These are phyloP conservation scores for Ceriops tagal DNA, from an alignment of 345 rosid species.

Conservation along the genomic window DNA sequence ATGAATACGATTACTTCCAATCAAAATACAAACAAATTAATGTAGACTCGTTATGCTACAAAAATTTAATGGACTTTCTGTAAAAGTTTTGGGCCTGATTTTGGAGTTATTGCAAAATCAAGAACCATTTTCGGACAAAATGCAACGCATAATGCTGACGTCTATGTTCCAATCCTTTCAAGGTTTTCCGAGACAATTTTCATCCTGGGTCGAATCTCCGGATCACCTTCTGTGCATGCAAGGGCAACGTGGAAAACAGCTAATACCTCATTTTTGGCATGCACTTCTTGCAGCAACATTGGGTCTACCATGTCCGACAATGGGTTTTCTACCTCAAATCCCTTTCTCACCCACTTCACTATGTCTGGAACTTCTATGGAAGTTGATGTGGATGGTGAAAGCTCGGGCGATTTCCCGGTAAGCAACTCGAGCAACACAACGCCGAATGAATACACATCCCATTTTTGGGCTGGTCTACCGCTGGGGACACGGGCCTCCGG, in stretches of 20 bases:
- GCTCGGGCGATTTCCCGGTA: slow-evolving; percentile 87
- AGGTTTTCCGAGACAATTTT: slow-evolving; percentile 82
- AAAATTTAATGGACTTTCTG: slow-evolving; percentile 7
- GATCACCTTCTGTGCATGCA: slow-evolving; percentile 80
- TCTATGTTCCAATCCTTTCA: slow-evolving; percentile 58
- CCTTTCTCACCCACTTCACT: slow-evolving; percentile 90
- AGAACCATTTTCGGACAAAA: neutral
- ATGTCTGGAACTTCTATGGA: slow-evolving; percentile 70
- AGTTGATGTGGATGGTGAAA: slow-evolving; percentile 62
- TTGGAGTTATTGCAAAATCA: neutral
- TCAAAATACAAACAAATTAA: neutral
- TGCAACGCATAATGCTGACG: neutral
- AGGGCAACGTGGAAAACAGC: slow-evolving; percentile 85
- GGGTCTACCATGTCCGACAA: slow-evolving; percentile 94
- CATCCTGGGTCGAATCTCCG: slow-evolving; percentile 90
- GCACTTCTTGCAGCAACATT: slow-evolving; percentile 78
- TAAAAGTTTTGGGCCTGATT: slow-evolving; percentile 8
- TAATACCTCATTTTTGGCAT: slow-evolving; percentile 82
- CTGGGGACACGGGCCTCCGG: slow-evolving; percentile 76
- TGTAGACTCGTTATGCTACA: slow-evolving; percentile 7
- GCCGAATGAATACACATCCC: slow-evolving; percentile 88
- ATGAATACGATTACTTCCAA: slow-evolving; percentile 13
- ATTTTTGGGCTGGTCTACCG: slow-evolving; percentile 66
- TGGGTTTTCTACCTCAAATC: slow-evolving; percentile 79
- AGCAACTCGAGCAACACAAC: slow-evolving; percentile 78